Evolutionary conservation across 176 grass and related monocot species (phyloP).

Genomic region (Puya raimondii): DNA sequence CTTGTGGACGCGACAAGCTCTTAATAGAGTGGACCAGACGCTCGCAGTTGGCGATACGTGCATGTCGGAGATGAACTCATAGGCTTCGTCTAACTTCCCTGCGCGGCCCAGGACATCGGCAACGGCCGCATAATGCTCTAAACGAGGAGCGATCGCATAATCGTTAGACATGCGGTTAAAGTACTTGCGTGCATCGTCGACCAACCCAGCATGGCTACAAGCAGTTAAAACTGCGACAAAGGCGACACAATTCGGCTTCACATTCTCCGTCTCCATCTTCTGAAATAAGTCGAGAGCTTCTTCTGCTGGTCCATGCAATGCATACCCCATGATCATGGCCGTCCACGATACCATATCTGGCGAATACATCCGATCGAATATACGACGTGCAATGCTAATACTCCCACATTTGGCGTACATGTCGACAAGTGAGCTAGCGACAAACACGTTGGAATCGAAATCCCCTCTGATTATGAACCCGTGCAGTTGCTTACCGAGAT

Average conservation of each 20-base stretch:
- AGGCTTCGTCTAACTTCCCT: constrained; percentile 55
- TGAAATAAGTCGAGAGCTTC: constrained; percentile 54
- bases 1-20: constrained; percentile 56
- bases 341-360: constrained; percentile 61
- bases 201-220: constrained; percentile 73
- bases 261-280: constrained; percentile 42
- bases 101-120: constrained; percentile 54
- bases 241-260: constrained; percentile 49
- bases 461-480: constrained; percentile 30
- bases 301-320: constrained; percentile 55
- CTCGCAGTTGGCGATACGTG: constrained; percentile 59
- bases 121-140: constrained; percentile 53
- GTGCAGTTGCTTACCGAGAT: constrained; percentile 54
- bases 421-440: constrained; percentile 59
- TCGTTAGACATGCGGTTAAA: constrained; percentile 50
- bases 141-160: constrained; percentile 41
- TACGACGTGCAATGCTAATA: constrained; percentile 23
- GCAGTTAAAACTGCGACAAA: constrained; percentile 61
- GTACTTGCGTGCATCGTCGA: constrained; percentile 48
- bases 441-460: constrained; percentile 37
- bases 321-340: constrained; percentile 66
- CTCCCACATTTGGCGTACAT: constrained; percentile 77
- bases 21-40: constrained; percentile 66
- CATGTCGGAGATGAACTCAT: constrained; percentile 55
- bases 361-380: constrained; percentile 43